Base-by-base conservation (phyloP, 106 monocot species). In the Posidonia australis region DNA sequence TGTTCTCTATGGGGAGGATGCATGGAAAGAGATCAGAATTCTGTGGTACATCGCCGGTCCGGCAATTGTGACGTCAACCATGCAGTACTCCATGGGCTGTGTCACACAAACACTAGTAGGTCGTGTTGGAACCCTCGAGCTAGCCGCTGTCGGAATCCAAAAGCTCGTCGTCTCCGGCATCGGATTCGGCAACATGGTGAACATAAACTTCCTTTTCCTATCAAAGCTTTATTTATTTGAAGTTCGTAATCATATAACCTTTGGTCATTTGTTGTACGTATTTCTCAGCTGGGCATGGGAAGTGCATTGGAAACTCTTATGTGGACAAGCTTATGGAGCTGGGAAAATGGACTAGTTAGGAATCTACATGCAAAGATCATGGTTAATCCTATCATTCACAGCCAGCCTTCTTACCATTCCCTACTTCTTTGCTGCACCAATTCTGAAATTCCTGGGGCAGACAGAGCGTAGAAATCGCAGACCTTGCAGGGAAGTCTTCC, bases 251-350 rank as follows among this genome's bases (percentile, higher is more conserved):
- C 9, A 0, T 45, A 57, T 24, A 7, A 30, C 1, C 16, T 26
- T 20, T 45, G 9, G 45, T 45, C 12, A 45, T 45, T 14, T 45
- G 45, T 9, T 45, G 45, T 45, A 45, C 51, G n/a, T n/a, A n/a
- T 61, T 11, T 13, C 66, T 47, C 54, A 78, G 78, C 53, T 78
- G 72, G 78, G 78, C 5, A 78, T 78, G 78, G 78, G 72, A 5
- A 78, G 78, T 72, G 78, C 78, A 13, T 27, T 78, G 56, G 78
- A 78, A 48, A 78, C 78, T 27, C 62, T 78, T 5, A n/a, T 72
- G 78, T 57, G 78, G 78, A 7, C 78, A 78, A 54, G 78, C 78
- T 5, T 78, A 52, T 62, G 78, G 78, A 2, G 78, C 78, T 31
- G 72, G 67, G 26, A 57, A 68, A 41, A 19, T 30, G 7, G 42